These are phyloP conservation scores for Gillenia trifoliata DNA, from an alignment of 306 rosid species.

Conservation along the genomic window DNA sequence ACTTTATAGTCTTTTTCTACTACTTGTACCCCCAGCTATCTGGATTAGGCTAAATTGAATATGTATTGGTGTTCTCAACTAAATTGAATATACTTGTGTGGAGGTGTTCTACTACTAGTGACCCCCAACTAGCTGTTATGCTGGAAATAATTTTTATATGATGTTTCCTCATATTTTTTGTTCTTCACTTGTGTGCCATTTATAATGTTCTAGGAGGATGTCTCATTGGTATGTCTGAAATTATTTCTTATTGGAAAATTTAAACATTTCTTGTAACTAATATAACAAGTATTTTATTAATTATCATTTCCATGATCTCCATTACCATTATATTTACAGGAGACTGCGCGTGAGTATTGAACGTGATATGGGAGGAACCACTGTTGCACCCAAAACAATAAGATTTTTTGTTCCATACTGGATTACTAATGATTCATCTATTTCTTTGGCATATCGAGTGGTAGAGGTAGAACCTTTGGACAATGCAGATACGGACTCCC, in stretches of 20 bases:
- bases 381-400: slow-evolving; percentile 74
- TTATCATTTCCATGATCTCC: slow-evolving; percentile 14
- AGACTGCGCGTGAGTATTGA: slow-evolving; percentile 90
- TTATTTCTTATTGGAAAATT: not conserved
- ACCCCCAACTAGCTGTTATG: no score
- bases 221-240: not conserved
- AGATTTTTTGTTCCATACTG: slow-evolving; percentile 93
- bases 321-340: slow-evolving; percentile 42
- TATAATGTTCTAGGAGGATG: not conserved
- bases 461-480: slow-evolving; percentile 89
- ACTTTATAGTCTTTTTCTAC: no score
- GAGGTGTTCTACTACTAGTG: not conserved
- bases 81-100: no score
- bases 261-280: not conserved
- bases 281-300: not conserved
- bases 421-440: slow-evolving; percentile 78
- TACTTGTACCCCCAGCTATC: no score
- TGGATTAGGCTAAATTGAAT: no score
- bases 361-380: slow-evolving; percentile 90
- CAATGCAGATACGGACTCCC: slow-evolving; percentile 59
- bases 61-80: no score
- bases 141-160: not conserved
- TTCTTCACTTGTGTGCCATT: not conserved
- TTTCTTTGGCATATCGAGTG: slow-evolving; percentile 76
- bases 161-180: not conserved